Conservation (phyloP, 108 stramenopile genomes). For the Aureococcus anophagefferens region DNA sequence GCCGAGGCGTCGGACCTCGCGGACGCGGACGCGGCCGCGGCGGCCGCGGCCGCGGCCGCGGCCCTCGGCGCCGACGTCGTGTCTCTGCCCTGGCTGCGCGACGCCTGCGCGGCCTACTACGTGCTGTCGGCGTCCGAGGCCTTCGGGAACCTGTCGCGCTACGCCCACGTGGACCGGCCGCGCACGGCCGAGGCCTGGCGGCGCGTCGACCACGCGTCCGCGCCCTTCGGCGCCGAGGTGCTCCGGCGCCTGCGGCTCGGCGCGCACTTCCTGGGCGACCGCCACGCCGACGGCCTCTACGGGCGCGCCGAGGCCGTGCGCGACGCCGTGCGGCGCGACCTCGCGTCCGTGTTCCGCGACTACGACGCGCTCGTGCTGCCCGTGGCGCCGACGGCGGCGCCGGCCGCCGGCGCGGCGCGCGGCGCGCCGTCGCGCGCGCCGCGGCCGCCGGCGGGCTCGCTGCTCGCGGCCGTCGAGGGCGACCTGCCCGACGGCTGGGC, state of each 20-base stretch:
- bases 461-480: not conserved
- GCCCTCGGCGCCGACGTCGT: constrained; percentile 40
- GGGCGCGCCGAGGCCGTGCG: constrained; percentile 21
- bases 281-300: constrained; percentile 32
- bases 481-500: constrained; percentile 13
- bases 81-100: constrained; percentile 54
- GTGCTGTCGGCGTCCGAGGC: constrained; percentile 91
- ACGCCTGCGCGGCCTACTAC: constrained; percentile 80
- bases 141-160: constrained; percentile 84
- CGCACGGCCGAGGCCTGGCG: constrained; percentile 39
- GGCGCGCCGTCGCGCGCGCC: not conserved
- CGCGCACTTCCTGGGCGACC: constrained; percentile 24
- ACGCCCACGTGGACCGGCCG: constrained; percentile 89
- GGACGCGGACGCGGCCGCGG: constrained; percentile 12
- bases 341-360: constrained; percentile 15
- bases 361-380: constrained; percentile 20
- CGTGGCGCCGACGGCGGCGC: not conserved
- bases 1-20: constrained; percentile 47
- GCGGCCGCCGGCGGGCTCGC: not conserved
- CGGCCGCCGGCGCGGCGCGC: not conserved
- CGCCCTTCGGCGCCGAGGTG: constrained; percentile 28
- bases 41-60: constrained; percentile 27
- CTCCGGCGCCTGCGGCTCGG: constrained; percentile 34
- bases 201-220: constrained; percentile 7
- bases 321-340: constrained; percentile 16